Percentiles rank a stretch among this genome's conserved stretches.
phyloP scores from a whole-genome alignment of 352 stramenopile species.

The Thraustochytrium striatum region DNA sequence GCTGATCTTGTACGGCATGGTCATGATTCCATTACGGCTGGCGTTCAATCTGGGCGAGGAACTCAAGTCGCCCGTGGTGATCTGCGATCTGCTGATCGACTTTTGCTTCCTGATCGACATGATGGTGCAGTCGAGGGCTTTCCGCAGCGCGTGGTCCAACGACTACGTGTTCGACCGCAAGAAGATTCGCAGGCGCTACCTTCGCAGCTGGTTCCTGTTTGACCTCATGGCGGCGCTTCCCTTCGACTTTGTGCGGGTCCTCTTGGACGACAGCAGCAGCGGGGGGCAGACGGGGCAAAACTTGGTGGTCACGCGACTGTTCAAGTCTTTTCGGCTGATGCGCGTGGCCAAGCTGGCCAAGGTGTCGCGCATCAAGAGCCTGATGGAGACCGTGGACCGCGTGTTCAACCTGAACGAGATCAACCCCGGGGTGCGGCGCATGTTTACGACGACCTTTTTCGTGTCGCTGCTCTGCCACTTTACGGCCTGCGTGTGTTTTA shows the following conservation, averaged over 20 bases:
- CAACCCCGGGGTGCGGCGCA: neutral
- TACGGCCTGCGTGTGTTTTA: conserved; percentile 43
- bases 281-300: neutral
- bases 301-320: conserved; percentile 11
- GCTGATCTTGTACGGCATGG: conserved; percentile 38
- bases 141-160: neutral
- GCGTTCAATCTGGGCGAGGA: conserved; percentile 1
- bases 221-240: conserved; percentile 18
- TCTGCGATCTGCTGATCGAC: conserved; percentile 34
- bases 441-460: conserved; percentile 25
- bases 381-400: conserved; percentile 20
- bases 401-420: neutral
- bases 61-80: neutral
- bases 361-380: neutral
- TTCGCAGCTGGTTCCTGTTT: conserved; percentile 33
- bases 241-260: conserved; percentile 23
- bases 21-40: conserved; percentile 36
- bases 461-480: conserved; percentile 40
- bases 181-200: neutral
- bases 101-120: conserved; percentile 33
- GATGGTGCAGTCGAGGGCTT: conserved; percentile 15
- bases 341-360: conserved; percentile 44
- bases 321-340: conserved; percentile 35
- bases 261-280: no score
- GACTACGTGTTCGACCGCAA: conserved; percentile 2